Conservation (phyloP, 2,329 filamentous ascomycete genomes). For the Trichoderma sp. region DNA sequence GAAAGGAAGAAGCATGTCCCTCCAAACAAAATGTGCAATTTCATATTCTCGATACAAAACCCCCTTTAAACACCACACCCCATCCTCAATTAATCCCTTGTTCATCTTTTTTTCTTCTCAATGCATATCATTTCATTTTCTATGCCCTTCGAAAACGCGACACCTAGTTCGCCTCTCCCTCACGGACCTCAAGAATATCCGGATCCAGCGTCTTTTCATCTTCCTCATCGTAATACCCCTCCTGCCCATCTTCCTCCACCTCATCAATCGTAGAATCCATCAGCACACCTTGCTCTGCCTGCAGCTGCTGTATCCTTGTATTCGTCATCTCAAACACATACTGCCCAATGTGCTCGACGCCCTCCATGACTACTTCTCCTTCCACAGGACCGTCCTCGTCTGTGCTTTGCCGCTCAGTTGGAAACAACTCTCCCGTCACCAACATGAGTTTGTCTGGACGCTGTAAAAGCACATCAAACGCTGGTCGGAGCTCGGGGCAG, state of each 20-base stretch:
- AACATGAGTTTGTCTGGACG: constrained; percentile 81
- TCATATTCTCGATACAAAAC: not conserved
- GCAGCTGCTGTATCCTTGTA: constrained; percentile 54
- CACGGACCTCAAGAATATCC: constrained; percentile 40
- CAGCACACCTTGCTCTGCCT: constrained; percentile 37
- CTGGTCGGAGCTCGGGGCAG: constrained; percentile 83
- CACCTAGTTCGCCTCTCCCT: constrained; percentile 31
- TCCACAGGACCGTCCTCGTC: constrained; percentile 47
- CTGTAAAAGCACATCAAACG: constrained; percentile 76
- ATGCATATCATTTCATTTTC: not conserved
- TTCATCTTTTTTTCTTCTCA: not conserved
- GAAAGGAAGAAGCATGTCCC: not conserved
- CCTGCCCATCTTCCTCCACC: constrained; percentile 34
- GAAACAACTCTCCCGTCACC: constrained; percentile 84
- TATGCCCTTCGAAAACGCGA: not conserved
- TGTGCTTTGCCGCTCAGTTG: constrained; percentile 56
- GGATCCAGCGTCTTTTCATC: constrained; percentile 36
- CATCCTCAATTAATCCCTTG: not conserved
- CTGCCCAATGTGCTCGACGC: constrained; percentile 90
- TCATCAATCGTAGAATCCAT: constrained; percentile 31
- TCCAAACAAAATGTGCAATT: not conserved
- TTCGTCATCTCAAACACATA: constrained; percentile 97
- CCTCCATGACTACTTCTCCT: constrained; percentile 74
- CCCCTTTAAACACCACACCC: not conserved
- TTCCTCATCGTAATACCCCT: constrained; percentile 35